These are phyloP conservation scores for Sanghuangporus weigelae DNA, from an alignment of 1,284 basidiomycete genomes.

Conservation along the genomic window DNA sequence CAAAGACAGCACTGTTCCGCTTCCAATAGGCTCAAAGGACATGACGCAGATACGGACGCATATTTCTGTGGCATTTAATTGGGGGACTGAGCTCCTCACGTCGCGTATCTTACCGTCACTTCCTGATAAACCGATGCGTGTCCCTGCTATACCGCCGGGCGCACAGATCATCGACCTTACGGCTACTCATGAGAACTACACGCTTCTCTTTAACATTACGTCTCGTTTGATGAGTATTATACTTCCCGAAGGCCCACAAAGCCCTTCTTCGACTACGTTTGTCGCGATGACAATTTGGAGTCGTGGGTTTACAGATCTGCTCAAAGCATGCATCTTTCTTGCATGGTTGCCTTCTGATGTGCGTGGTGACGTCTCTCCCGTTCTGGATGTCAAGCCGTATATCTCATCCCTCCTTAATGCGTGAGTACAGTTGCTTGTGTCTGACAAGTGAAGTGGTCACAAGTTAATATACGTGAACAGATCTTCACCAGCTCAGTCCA, in stretches of 20 bases:
- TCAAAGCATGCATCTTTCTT: slow-evolving; percentile 52
- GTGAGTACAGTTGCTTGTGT: slow-evolving; percentile 29
- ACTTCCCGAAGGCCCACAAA: slow-evolving; percentile 44
- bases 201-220: slow-evolving; percentile 36
- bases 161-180: slow-evolving; percentile 32
- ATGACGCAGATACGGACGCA: slow-evolving; percentile 55
- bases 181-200: slow-evolving; percentile 34
- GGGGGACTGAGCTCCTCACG: slow-evolving; percentile 56
- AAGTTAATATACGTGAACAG: slow-evolving; percentile 30
- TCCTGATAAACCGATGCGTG: slow-evolving; percentile 28
- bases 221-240: slow-evolving; percentile 42
- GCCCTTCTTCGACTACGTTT: slow-evolving; percentile 45
- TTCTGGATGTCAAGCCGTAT: slow-evolving; percentile 27
- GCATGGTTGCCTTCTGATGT: slow-evolving; percentile 55
- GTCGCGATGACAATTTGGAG: slow-evolving; percentile 59
- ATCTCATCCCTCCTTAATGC: slow-evolving; percentile 51
- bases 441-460: not conserved
- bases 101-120: slow-evolving; percentile 38
- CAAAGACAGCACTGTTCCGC: slow-evolving; percentile 20
- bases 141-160: slow-evolving; percentile 16
- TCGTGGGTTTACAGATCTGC: slow-evolving; percentile 50
- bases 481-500: slow-evolving; percentile 57
- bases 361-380: slow-evolving; percentile 3
- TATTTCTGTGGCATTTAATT: slow-evolving; percentile 62
- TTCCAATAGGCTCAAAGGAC: slow-evolving; percentile 60